Base-by-base conservation (phyloP, 2,329 filamentous ascomycete genomes). In the Alternaria sp. region DNA sequence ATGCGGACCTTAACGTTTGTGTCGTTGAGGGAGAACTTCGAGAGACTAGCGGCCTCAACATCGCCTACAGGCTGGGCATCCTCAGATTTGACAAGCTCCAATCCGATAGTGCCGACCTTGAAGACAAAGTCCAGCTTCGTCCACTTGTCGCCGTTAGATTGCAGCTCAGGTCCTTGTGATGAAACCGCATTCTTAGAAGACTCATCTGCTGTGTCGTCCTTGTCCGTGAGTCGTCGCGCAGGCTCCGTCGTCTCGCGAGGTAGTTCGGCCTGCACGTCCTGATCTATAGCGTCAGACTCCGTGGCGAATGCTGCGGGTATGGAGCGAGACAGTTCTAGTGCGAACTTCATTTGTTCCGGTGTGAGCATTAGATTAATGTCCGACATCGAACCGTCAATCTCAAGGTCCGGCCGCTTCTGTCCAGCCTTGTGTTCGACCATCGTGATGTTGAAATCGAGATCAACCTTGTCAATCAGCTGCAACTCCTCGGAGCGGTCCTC, bases 391-490 rank as follows among this genome's bases (percentile, higher is more conserved):
- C 95, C 94, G 77, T 96, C 90, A 19, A 99, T 90, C 80, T 98
- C 95, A 53, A 93, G 90, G 74, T 99, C 95, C 0, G 96, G 96
- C 43, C 95, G 88, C 73, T 96, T 90, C 57, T 87, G 84, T 13
- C 91, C 91, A 30, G 87, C 80, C 70, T 88, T 89, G 76, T 99
- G 96, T 76, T 98, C 95, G 1, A 94, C 88, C 79, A 97, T 95
- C 3, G 91, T 96, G 67, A 99, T 90, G 64, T 92, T 92, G 81
- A 99, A 97, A 51, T 92, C 92, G 23, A 99, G 84, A 77, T 99
- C 96, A 12, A 99, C 93, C 71, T 97, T 93, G 74, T 99, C 94
- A 70, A 99, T 97, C 83, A 99, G 91, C 77, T 99, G 93, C 8
- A 99, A 84, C 77, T 97, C 93, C 79, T 99, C 96, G 0, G 88